These are phyloP conservation scores for Penicillium sumatraense DNA, from an alignment of 2,329 filamentous ascomycete species.

Conservation along the genomic window DNA sequence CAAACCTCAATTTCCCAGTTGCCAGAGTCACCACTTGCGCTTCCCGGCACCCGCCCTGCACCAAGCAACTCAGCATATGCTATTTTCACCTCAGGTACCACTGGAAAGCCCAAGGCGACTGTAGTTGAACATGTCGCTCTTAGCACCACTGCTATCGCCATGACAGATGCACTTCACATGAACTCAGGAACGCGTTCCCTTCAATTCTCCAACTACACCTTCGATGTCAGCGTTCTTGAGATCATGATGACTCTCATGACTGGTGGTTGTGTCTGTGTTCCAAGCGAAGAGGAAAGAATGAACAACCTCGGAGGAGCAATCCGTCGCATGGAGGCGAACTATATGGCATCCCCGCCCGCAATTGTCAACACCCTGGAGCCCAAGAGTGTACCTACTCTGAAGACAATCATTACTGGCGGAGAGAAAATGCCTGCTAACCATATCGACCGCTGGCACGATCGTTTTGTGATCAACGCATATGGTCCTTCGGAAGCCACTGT, in stretches of 20 bases:
- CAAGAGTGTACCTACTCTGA: conserved; percentile 49
- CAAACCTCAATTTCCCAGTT: conserved; percentile 33
- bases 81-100: conserved; percentile 64
- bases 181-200: conserved; percentile 60
- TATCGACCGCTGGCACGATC: conserved; percentile 50
- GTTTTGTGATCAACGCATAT: conserved; percentile 52
- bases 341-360: conserved; percentile 62
- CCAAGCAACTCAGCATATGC: conserved; percentile 57
- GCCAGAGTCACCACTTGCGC: conserved; percentile 22
- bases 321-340: conserved; percentile 55
- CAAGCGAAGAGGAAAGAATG: conserved; percentile 55
- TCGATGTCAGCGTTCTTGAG: conserved; percentile 60
- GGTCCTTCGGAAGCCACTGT: conserved; percentile 48
- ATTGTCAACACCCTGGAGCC: conserved; percentile 57
- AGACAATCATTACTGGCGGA: conserved; percentile 49
- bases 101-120: conserved; percentile 63
- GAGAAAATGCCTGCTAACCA: conserved; percentile 50
- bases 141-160: conserved; percentile 58
- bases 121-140: conserved; percentile 66
- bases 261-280: conserved; percentile 65
- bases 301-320: conserved; percentile 58
- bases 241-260: conserved; percentile 59
- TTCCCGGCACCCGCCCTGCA: conserved; percentile 18
- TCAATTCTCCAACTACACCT: conserved; percentile 62
- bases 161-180: conserved; percentile 58